These are phyloP conservation scores for Bretschneidera sinensis DNA, from an alignment of 345 rosid genomes.

Conservation along the genomic window DNA sequence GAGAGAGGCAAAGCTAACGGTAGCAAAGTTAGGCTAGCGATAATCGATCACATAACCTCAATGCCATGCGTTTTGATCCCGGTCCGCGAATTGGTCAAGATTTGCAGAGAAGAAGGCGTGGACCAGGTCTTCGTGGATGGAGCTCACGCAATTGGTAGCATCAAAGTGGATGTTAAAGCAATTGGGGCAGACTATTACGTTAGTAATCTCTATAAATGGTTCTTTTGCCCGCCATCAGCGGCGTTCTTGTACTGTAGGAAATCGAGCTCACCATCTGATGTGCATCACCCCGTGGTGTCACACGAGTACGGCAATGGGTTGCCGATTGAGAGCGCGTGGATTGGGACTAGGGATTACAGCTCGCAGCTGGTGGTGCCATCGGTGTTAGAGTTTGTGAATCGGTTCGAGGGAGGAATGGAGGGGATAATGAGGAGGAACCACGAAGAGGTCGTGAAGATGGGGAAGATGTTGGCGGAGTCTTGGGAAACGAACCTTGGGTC, in stretches of 20 bases:
- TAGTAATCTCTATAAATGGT: slow-evolving; percentile 78
- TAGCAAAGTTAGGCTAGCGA: slow-evolving; percentile 56
- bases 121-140: slow-evolving; percentile 74
- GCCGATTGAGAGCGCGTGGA: slow-evolving; percentile 70
- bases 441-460: slow-evolving; percentile 60
- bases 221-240: slow-evolving; percentile 70
- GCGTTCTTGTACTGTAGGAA: slow-evolving; percentile 62
- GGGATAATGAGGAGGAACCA: slow-evolving; percentile 69
- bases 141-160: slow-evolving; percentile 72
- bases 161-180: slow-evolving; percentile 64
- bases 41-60: slow-evolving; percentile 73
- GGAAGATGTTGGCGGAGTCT: slow-evolving; percentile 52
- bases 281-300: slow-evolving; percentile 78
- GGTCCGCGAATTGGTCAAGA: slow-evolving; percentile 46
- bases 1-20: slow-evolving; percentile 46
- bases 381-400: slow-evolving; percentile 56
- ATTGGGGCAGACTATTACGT: slow-evolving; percentile 80
- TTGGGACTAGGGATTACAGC: slow-evolving; percentile 75
- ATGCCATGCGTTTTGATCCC: slow-evolving; percentile 72
- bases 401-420: slow-evolving; percentile 57
- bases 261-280: slow-evolving; percentile 22
- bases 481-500: slow-evolving; percentile 77
- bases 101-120: slow-evolving; percentile 68
- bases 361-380: slow-evolving; percentile 67
- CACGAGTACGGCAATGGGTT: slow-evolving; percentile 73